A percentile compares a stretch with the other conserved stretches of the same genome.
phyloP scores from a whole-genome alignment of 306 rosid species.

The Quercus engelmannii region DNA sequence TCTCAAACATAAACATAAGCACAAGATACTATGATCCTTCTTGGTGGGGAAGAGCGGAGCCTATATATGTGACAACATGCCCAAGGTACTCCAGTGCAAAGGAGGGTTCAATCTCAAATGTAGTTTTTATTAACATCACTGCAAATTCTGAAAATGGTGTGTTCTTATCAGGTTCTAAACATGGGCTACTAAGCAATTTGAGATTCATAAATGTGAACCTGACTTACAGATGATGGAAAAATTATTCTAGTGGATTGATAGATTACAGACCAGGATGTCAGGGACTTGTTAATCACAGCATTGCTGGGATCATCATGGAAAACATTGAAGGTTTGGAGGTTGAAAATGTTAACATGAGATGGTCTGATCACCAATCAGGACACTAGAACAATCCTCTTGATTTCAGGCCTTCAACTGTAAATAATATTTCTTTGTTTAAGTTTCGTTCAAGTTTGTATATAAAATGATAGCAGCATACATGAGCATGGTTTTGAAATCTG shows the following conservation, averaged over 20 bases:
- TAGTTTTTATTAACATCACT: slow-evolving; percentile 70
- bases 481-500: neutral
- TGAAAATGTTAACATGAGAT: slow-evolving; percentile 72
- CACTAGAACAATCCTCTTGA: slow-evolving; percentile 76
- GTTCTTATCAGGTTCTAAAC: slow-evolving; percentile 75
- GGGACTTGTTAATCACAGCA: slow-evolving; percentile 63
- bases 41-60: slow-evolving; percentile 99
- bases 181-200: slow-evolving; percentile 64
- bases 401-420: slow-evolving; percentile 71
- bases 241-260: slow-evolving; percentile 50
- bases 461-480: neutral
- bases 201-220: slow-evolving; percentile 71
- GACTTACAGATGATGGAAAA: slow-evolving; percentile 61
- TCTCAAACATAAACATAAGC: slow-evolving; percentile 84
- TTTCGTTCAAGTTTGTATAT: slow-evolving; percentile 53
- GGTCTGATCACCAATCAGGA: slow-evolving; percentile 43
- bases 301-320: slow-evolving; percentile 76
- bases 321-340: slow-evolving; percentile 69
- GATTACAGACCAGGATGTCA: slow-evolving; percentile 94
- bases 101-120: slow-evolving; percentile 81
- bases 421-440: slow-evolving; percentile 55
- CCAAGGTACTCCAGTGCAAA: slow-evolving; percentile 57
- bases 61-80: slow-evolving; percentile 76
- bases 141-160: slow-evolving; percentile 75
- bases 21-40: slow-evolving; percentile 87